Conservation (phyloP, 148 eudicot species). For the Rhododendron vialii region DNA sequence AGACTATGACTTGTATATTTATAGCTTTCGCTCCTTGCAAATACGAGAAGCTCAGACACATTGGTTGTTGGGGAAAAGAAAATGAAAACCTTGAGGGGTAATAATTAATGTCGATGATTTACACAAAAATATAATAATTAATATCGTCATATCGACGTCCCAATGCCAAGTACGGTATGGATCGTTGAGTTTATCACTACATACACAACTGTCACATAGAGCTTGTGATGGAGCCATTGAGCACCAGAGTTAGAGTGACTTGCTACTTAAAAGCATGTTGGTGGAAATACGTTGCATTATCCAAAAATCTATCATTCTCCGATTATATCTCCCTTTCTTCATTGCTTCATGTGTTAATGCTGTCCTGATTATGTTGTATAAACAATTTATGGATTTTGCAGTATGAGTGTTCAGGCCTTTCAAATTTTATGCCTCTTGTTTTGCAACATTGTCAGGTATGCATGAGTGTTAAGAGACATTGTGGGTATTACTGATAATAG, state of each 20-base stretch:
- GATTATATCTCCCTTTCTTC: background rate
- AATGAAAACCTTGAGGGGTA: conserved; percentile 34
- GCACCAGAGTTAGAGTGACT: background rate
- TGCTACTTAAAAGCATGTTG: background rate
- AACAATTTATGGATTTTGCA: background rate
- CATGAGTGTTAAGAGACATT: conserved; percentile 57
- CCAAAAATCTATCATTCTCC: background rate
- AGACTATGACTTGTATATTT: background rate
- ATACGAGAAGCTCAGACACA: conserved; percentile 85
- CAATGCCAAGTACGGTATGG: background rate
- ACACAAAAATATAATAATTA: too few species aligned
- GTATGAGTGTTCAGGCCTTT: background rate
- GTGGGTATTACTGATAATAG: conserved; percentile 35
- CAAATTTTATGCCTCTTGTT: background rate
- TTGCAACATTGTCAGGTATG: conserved; percentile 45
- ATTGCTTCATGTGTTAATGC: background rate
- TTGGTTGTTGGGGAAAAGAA: conserved; percentile 91
- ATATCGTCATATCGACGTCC: background rate
- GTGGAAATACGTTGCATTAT: background rate
- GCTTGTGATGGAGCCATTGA: background rate
- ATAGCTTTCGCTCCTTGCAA: conserved; percentile 28
- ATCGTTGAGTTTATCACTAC: background rate
- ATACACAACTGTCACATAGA: background rate
- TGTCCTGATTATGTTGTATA: background rate
- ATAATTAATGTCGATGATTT: background rate